Evolutionary conservation across 78 protist species (phyloP).

Genomic region (Polysphondylium violaceum): DNA sequence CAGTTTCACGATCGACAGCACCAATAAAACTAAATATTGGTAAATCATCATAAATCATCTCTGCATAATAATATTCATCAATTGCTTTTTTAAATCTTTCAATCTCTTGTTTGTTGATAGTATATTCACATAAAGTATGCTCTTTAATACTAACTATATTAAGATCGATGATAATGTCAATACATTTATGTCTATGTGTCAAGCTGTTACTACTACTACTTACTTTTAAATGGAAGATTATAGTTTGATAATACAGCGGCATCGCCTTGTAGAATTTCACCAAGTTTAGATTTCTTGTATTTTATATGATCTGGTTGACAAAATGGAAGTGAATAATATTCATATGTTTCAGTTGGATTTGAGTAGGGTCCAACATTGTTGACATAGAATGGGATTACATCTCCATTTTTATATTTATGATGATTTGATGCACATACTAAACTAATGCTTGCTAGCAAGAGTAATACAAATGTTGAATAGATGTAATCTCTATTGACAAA

Average conservation of each 20-base stretch:
- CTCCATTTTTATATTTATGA: slow-evolving; percentile 42
- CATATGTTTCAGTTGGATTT: slow-evolving; percentile 96
- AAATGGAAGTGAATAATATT: slow-evolving; percentile 92
- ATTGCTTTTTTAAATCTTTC: slow-evolving; percentile 87
- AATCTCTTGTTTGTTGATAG: slow-evolving; percentile 75
- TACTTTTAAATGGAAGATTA: slow-evolving; percentile 78
- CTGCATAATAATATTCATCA: slow-evolving; percentile 91
- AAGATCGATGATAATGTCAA: too few relatives aligned
- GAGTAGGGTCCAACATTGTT: slow-evolving; percentile 96
- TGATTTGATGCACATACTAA: not conserved
- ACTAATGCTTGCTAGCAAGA: too few relatives aligned
- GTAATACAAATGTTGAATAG: too few relatives aligned
- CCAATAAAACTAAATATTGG: slow-evolving; percentile 68
- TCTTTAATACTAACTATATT: too few relatives aligned
- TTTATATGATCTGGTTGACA: slow-evolving; percentile 82
- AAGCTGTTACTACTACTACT: not conserved
- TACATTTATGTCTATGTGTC: not conserved
- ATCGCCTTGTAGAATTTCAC: slow-evolving; percentile 94
- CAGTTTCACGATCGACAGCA: slow-evolving; percentile 74
- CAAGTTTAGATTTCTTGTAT: slow-evolving; percentile 83
- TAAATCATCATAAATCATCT: slow-evolving; percentile 84
- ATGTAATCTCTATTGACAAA: too few relatives aligned
- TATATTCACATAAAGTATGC: slow-evolving; percentile 86
- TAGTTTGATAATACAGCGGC: slow-evolving; percentile 83
- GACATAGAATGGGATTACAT: slow-evolving; percentile 83